Evolutionary conservation across 768 basidiomycete genomes (phyloP), one percentile per base, ranked within the genome.

Genomic region (Dictyophora rubrovolvata): DNA sequence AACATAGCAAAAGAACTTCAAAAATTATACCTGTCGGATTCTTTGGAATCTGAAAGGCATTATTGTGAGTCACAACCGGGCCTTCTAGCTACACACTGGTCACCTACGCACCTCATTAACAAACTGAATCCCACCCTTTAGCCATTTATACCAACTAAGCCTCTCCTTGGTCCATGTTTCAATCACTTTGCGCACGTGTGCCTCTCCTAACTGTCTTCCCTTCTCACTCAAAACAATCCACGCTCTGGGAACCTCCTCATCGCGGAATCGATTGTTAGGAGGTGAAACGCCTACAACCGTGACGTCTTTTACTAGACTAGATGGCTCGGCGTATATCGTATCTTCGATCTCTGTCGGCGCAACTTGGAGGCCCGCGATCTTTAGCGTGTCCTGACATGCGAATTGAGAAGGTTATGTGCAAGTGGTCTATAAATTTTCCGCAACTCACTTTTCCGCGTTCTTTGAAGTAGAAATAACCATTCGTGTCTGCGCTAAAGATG

Each of bases 281-380:
- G 47, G n/a, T 18, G 22, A 46, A 1, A 92, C 86, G 14, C 89
- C 89, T 0, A 85, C 86, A n/a, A 91, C 89, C 1, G 78, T 75
- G 12, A 74, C 85, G 61, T 91, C 89, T 9, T 67, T 69, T 60
- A 90, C 78, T 50, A 89, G 75, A 16, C 72, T 72, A 8, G 76
- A 76, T 0, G 87, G 85, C 42, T 90, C 81, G 0, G 74, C 74
- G 20, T 83, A 75, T 1, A 91, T 71, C 22, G 76, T 77, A 23
- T 81, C 75, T 67, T 91, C 89, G 54, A 91, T 85, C 66, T 92
- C 89, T 17, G 79, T 77, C 0, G 88, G 89, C 0, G 89, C 88
- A 0, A 91, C 89, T 69, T 91, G 89, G 52, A 74, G 74, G 4
- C 89, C 89, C 0, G 86, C 87, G 1, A 92, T 77, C 67, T 92